These are phyloP conservation scores for Corchorus olitorius DNA, from an alignment of 345 rosid genomes.

Conservation along the genomic window DNA sequence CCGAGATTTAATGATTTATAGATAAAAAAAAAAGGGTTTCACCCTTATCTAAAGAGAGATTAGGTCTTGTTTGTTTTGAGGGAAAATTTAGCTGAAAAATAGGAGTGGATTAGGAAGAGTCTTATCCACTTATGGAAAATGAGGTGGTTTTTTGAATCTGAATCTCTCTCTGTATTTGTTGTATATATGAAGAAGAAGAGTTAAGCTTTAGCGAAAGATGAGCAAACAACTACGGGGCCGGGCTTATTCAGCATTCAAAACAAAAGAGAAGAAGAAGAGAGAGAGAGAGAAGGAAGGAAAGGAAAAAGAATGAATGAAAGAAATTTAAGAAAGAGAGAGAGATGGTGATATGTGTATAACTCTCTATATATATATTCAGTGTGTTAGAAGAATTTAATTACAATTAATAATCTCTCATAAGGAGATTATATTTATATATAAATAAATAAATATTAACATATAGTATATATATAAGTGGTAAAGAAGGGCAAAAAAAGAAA, in stretches of 20 bases:
- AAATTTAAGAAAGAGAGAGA: constrained; percentile 17
- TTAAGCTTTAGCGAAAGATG: constrained; percentile 48
- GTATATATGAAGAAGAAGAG: constrained; percentile 29
- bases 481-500: background rate
- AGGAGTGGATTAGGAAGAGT: constrained; percentile 41
- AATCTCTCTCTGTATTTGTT: constrained; percentile 30
- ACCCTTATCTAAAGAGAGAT: constrained; percentile 27
- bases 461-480: background rate
- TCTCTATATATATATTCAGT: constrained; percentile 30
- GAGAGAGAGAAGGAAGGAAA: constrained; percentile 32
- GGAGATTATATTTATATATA: too few relatives aligned
- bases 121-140: constrained; percentile 54
- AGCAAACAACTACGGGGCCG: constrained; percentile 52
- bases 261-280: constrained; percentile 25
- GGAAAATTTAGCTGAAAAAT: constrained; percentile 22
- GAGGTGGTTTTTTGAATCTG: constrained; percentile 33
- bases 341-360: constrained; percentile 45
- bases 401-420: too few relatives aligned
- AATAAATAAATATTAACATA: too few relatives aligned
- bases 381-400: too few relatives aligned
- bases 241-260: constrained; percentile 51
- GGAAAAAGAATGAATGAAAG: constrained; percentile 21
- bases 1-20: constrained; percentile 23
- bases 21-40: background rate
- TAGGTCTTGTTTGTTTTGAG: constrained; percentile 1